These are phyloP conservation scores for Epichloe sibirici DNA, from an alignment of 2,329 filamentous ascomycete species.

Conservation along the genomic window DNA sequence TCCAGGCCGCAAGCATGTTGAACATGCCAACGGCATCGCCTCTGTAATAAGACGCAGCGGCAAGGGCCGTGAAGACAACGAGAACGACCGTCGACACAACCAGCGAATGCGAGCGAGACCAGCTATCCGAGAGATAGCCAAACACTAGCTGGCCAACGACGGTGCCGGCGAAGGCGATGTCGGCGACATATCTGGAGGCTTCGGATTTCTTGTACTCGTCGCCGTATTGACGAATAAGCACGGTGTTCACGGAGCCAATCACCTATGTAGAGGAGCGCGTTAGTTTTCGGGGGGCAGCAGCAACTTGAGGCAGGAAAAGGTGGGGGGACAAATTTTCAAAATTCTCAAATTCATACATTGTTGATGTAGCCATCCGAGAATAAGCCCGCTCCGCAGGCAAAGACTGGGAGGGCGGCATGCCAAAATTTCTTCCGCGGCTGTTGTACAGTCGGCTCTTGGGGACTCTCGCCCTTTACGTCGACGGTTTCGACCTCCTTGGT, in stretches of 20 bases:
- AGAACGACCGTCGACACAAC: slow-evolving; percentile 72
- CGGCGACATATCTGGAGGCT: slow-evolving; percentile 61
- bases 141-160: slow-evolving; percentile 73
- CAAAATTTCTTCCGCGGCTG: too few relatives aligned
- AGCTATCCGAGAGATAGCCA: slow-evolving; percentile 71
- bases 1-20: slow-evolving; percentile 63
- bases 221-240: slow-evolving; percentile 57
- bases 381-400: slow-evolving; percentile 80
- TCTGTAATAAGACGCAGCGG: slow-evolving; percentile 62
- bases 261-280: slow-evolving; percentile 37
- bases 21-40: slow-evolving; percentile 63
- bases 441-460: too few relatives aligned
- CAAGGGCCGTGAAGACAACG: slow-evolving; percentile 71
- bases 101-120: slow-evolving; percentile 72
- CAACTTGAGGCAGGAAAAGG: too few relatives aligned
- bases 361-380: slow-evolving; percentile 92
- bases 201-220: slow-evolving; percentile 54
- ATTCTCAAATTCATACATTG: slow-evolving; percentile 38
- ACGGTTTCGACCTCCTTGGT: too few relatives aligned
- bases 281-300: slow-evolving; percentile 10
- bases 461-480: too few relatives aligned
- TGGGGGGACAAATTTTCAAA: too few relatives aligned
- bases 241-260: slow-evolving; percentile 77
- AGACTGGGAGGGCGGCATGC: slow-evolving; percentile 46
- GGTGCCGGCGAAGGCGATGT: slow-evolving; percentile 78